Evolutionary conservation across 257 asterid genomes (phyloP).

Genomic region (Forsythia suspensa): DNA sequence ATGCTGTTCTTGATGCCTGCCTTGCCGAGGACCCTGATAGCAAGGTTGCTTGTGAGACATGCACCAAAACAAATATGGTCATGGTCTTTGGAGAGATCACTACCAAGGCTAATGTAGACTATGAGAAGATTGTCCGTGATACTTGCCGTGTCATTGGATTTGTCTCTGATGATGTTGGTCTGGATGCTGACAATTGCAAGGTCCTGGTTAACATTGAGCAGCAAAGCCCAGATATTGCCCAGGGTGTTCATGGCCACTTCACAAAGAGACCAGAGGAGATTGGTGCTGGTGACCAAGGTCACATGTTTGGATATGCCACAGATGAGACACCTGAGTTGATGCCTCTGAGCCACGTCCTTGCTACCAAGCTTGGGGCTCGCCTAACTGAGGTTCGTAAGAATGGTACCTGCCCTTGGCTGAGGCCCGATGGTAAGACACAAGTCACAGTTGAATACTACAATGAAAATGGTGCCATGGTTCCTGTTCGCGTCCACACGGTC

Average conservation of each 20-base stretch:
- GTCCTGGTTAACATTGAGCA: conserved; percentile 41
- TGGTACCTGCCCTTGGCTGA: conserved; percentile 39
- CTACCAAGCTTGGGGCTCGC: conserved; percentile 45
- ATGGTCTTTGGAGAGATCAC: conserved; percentile 6
- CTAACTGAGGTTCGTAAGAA: conserved; percentile 41
- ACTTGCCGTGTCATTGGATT: conserved; percentile 37
- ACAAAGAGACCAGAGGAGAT: conserved; percentile 38
- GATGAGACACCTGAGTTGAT: conserved; percentile 42
- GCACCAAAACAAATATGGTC: neutral
- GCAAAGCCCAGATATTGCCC: conserved; percentile 46
- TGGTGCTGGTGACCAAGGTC: conserved; percentile 48
- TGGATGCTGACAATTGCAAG: conserved; percentile 48
- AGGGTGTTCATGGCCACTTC: conserved; percentile 42
- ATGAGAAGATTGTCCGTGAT: conserved; percentile 13
- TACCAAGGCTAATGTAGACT: conserved; percentile 10
- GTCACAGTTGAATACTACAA: conserved; percentile 43
- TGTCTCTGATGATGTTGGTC: conserved; percentile 39
- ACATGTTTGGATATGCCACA: conserved; percentile 43
- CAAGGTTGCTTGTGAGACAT: conserved; percentile 5
- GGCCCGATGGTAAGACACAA: conserved; percentile 50
- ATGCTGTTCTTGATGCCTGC: conserved; percentile 6
- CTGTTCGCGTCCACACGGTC: conserved; percentile 40
- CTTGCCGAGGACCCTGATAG: conserved; percentile 2
- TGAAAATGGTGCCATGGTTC: conserved; percentile 42
- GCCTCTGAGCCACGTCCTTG: conserved; percentile 44